Evolutionary conservation across 2,329 filamentous ascomycete genomes (phyloP), one percentile per base, ranked within the genome.

Genomic region (Escovopsis weberi): DNA sequence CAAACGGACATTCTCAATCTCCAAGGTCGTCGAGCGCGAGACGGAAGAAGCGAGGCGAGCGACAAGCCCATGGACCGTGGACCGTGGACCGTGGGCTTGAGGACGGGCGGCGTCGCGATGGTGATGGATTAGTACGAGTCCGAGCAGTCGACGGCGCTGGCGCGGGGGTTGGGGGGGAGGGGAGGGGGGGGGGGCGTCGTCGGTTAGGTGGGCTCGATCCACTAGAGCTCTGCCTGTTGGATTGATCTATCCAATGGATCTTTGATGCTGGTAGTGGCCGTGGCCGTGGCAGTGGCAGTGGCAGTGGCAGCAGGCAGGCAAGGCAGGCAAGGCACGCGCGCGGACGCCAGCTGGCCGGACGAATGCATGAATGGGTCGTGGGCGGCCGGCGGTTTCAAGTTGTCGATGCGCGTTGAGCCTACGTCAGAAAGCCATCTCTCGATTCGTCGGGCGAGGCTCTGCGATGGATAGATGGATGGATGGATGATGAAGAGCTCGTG

Each of bases 1-100:
- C 44, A 47, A 50, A 47, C 43, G 43, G 48, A 52, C 53, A 54
- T 56, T 43, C 47, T 56, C 45, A 49, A 45, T 48, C 46, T 37
- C 15, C 15, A 15, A 15, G 15, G 15, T 30, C 37, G 40, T 37
- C 42, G 45, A 40, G 39, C 40, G 41, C 30, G 26, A 41, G 26
- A 40, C 30, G 36, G 32, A 12, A 28, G 35, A 35, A 38, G 26
- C 30, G 10, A 15, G n/a, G 19, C 39, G 28, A 30, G 6, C 6
- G 28, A 30, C 10, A 10, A 30, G 28, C 28, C 28, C 28, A 3
- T 30, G 28, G 47, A 40, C 42, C 41, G 33, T 40, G 36, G 19
- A 44, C 15, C 15, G 15, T 15, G 15, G 15, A 15, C 15, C 15
- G 15, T 15, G 15, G 15, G 15, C 15, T 15, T 15, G 15, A 15